Evolutionary conservation across 768 basidiomycete genomes (phyloP).

Genomic region (Neoboletus brunneissimus): DNA sequence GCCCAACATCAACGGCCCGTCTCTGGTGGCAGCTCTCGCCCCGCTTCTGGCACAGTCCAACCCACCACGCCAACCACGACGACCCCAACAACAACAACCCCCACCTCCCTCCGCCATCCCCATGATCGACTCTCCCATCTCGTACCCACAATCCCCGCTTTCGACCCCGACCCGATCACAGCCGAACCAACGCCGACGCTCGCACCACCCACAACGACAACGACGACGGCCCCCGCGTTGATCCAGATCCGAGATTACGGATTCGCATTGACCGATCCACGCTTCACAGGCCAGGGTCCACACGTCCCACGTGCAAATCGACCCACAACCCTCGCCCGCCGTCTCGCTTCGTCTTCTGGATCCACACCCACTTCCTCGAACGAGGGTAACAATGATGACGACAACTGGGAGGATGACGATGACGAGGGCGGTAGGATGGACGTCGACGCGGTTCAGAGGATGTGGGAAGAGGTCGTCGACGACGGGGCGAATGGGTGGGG

Average conservation of each 20-base stretch:
- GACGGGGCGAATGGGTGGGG: conserved; percentile 32
- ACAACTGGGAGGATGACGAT: conserved; percentile 6
- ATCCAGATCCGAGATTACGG: conserved; percentile 53
- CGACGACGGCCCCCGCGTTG: conserved; percentile 3
- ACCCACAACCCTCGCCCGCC: conserved; percentile 28
- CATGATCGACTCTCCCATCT: not conserved
- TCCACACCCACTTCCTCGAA: conserved; percentile 8
- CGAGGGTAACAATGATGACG: conserved; percentile 6
- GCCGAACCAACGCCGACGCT: not conserved
- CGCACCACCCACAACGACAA: not conserved
- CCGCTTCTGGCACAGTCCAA: not conserved
- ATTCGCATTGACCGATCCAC: conserved; percentile 39
- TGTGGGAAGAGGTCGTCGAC: conserved; percentile 29
- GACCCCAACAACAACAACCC: not conserved
- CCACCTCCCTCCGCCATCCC: not conserved
- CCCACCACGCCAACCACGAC: not conserved
- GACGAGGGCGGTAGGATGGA: conserved; percentile 1
- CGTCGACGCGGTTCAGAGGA: not conserved
- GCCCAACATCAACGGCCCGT: conserved; percentile 6
- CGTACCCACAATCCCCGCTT: not conserved
- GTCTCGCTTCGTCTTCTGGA: conserved; percentile 23
- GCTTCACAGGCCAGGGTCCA: conserved; percentile 43
- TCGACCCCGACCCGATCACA: not conserved
- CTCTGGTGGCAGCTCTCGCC: conserved; percentile 4
- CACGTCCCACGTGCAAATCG: conserved; percentile 41